Evolutionary conservation across 106 monocot genomes (phyloP), one percentile per base, ranked within the genome.

Genomic region (Hemerocallis citrina): DNA sequence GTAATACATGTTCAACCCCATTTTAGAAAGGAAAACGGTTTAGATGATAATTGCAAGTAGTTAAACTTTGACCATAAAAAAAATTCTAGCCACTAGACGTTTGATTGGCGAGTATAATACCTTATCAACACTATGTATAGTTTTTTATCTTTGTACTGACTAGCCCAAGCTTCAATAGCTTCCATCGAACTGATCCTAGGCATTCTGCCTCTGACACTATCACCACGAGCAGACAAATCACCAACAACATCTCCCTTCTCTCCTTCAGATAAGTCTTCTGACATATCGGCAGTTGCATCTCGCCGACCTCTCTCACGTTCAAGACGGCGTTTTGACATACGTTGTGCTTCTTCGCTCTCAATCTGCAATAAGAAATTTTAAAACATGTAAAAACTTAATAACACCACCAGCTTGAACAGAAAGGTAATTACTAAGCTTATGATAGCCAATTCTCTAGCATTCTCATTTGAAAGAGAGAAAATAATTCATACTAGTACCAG

Each of bases 231-330:
- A 56, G 81, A 79, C n/a, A 73, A 55, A 40, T 89, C 89, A 46
- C 80, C 35, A 42, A 73, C 43, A 61, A 27, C 23, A 36, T 96
- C 94, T 52, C 79, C 84, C 78, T 69, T 91, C 51, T 96, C 96
- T 50, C 96, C 96, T 69, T 96, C 96, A 32, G 96, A 96, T 1
- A 91, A 63, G 52, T 96, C 93, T 66, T 94, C 96, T 52, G 90
- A 96, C 96, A 96, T 87, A 77, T 96, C 96, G 44, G 86, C 87
- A 69, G 96, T 79, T 44, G 87, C 91, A 72, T 96, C 90, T 69
- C 81, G 78, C 19, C 87, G 84, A 2, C 66, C 96, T 65, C 66
- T 87, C 59, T 96, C 96, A 42, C 79, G 83, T 68, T 96, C 96
- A 63, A 91, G 68, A 28, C 91, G 86, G 12, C 81, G 83, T 66